phyloP scores from a whole-genome alignment of 352 stramenopile genomes.

The Globisporangium orthogonon region DNA sequence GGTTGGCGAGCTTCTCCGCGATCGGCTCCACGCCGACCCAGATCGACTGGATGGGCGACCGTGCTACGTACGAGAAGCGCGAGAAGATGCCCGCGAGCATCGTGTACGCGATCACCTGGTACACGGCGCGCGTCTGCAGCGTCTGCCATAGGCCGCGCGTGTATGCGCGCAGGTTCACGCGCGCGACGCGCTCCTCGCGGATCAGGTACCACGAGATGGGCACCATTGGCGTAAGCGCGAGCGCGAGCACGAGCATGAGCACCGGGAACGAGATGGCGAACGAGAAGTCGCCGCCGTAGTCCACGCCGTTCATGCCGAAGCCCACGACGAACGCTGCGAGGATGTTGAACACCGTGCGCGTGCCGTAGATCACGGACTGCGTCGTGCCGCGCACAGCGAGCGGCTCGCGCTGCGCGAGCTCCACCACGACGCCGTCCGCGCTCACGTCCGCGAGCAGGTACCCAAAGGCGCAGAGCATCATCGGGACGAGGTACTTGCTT shows the following conservation, averaged over 20 bases:
- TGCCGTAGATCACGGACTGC: conserved; percentile 17
- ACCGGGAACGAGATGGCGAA: conserved; percentile 22
- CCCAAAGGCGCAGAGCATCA: conserved; percentile 44
- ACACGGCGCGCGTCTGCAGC: conserved; percentile 14
- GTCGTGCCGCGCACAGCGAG: conserved; percentile 22
- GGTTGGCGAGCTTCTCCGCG: conserved; percentile 25
- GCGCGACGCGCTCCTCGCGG: conserved; percentile 4
- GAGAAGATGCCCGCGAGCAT: conserved; percentile 14
- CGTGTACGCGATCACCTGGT: conserved; percentile 20
- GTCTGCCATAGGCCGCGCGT: conserved; percentile 6
- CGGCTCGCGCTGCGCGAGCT: conserved; percentile 24
- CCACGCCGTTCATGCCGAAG: conserved; percentile 23
- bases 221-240: conserved; percentile 9
- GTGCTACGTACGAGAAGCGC: conserved; percentile 7
- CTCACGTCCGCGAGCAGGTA: conserved; percentile 56
- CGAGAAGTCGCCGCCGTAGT: conserved; percentile 33
- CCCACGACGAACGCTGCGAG: conserved; percentile 13
- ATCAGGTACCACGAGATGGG: conserved; percentile 20
- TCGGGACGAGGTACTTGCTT: conserved; percentile 26
- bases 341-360: conserved; percentile 16
- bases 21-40: conserved; percentile 33
- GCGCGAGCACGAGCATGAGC: conserved; percentile 20
- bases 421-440: conserved; percentile 36
- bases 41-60: conserved; percentile 25
- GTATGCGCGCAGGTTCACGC: conserved; percentile 6